Evolutionary conservation across 306 rosid genomes (phyloP), one percentile per base, ranked within the genome.

Genomic region (Trifolium subterraneum): DNA sequence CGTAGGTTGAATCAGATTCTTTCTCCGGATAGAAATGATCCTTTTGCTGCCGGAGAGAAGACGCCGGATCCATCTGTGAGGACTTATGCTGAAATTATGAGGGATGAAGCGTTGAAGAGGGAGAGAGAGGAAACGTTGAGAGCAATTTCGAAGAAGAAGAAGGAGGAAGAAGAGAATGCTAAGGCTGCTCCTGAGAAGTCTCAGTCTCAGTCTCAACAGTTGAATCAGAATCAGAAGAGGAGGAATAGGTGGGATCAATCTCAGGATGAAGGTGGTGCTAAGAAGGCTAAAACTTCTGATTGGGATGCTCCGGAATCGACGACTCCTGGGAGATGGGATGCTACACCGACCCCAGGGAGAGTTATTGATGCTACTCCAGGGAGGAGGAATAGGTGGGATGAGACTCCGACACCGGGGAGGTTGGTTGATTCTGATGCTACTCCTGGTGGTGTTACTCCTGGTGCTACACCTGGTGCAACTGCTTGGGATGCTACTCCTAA

Each of bases 381-480:
- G 75, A 67, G 83, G 64, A 73, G 83, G 51, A 79, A 79, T 58
- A 70, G 83, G 11, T 79, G 79, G 83, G 79, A 79, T 50, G 83
- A 79, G 13, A 79, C 83, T 13, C 83, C 83, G 2, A 79, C 83
- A 0, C 79, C 79, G 6, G 83, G 79, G 14, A 79, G 83, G 58
- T 56, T 79, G 62, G 83, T 51, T 2, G 83, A 79, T 59, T 67
- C 79, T 60, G 83, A 79, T 73, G 79, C 83, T 4, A 79, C 83
- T 3, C 83, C 83, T 0, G 79, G 83, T 5, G 82, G 82, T 51
- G 82, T n/a, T 12, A 78, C 81, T 1, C 81, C 81, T 10, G 82
- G 83, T 45, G 83, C 70, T 0, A 73, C 83, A 1, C 83, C 83
- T 45, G 74, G 78, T 65, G 83, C 74, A 1, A 79, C 75, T 44